phyloP scores from a whole-genome alignment of 495 filamentous ascomycete species.

The Trypethelium eluteriae region DNA sequence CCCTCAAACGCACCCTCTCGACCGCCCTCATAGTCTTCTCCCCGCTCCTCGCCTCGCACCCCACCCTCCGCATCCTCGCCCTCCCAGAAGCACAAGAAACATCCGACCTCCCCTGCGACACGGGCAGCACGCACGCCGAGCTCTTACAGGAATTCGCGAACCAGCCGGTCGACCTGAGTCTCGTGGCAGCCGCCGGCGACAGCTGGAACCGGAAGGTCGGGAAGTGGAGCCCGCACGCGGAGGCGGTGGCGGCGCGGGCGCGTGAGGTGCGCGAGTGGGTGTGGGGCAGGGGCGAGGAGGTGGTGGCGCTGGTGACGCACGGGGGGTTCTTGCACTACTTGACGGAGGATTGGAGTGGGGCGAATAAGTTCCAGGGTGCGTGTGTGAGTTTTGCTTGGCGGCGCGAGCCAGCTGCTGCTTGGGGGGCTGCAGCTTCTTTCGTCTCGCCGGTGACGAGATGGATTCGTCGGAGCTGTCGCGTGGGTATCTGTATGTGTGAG shows the following conservation, averaged over 20 bases:
- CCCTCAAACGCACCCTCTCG: constrained; percentile 74
- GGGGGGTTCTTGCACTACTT: constrained; percentile 69
- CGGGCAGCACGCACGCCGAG: constrained; percentile 49
- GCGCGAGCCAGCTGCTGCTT: constrained; percentile 9
- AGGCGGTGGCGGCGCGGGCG: constrained; percentile 56
- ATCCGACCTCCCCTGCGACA: constrained; percentile 69
- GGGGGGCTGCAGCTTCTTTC: not conserved
- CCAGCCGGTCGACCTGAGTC: constrained; percentile 55
- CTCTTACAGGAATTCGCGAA: constrained; percentile 53
- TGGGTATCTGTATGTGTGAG: not conserved
- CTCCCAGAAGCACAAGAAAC: constrained; percentile 80
- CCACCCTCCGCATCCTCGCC: constrained; percentile 51
- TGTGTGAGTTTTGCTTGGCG: constrained; percentile 14
- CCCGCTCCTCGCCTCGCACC: constrained; percentile 37
- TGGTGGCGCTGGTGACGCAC: constrained; percentile 68
- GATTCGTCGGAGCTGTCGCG: not conserved
- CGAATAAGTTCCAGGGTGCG: constrained; percentile 48
- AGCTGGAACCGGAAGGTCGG: constrained; percentile 66
- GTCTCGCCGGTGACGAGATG: not conserved
- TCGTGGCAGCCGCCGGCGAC: constrained; percentile 41
- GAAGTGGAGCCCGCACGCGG: constrained; percentile 51
- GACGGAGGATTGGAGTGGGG: constrained; percentile 72
- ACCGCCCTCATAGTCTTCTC: constrained; percentile 68
- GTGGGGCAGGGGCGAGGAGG: constrained; percentile 47
- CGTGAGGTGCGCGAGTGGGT: constrained; percentile 60